Evolutionary conservation across 345 rosid genomes (phyloP).

Genomic region (Pistacia atlantica): DNA sequence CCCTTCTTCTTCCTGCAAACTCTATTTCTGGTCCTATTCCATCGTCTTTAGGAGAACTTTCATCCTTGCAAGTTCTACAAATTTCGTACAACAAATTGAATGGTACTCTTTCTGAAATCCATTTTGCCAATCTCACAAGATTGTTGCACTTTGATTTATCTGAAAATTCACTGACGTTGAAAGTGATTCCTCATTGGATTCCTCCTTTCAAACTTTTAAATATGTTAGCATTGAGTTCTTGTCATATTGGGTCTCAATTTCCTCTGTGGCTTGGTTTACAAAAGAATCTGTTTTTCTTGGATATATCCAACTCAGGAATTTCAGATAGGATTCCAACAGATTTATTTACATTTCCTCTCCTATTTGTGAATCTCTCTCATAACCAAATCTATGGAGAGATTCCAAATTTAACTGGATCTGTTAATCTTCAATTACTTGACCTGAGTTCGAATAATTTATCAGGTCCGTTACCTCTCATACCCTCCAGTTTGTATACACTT

Average conservation of each 20-base stretch:
- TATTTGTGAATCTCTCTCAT: slow-evolving; percentile 28
- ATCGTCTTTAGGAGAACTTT: not conserved
- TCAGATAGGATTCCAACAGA: no score
- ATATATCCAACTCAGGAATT: no score
- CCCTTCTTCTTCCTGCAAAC: not conserved
- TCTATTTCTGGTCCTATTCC: not conserved
- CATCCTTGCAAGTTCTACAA: not conserved
- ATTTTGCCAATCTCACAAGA: slow-evolving; percentile 31
- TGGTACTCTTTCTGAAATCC: slow-evolving; percentile 16
- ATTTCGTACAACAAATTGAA: not conserved
- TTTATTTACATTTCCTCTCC: no score
- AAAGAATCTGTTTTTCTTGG: no score
- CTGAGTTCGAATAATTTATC: slow-evolving; percentile 23
- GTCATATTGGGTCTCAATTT: no score
- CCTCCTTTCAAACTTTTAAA: no score
- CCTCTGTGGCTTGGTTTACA: no score
- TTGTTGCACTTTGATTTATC: slow-evolving; percentile 16
- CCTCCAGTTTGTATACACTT: not conserved
- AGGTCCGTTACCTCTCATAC: slow-evolving; percentile 19
- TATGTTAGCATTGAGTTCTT: no score
- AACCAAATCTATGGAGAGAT: slow-evolving; percentile 27
- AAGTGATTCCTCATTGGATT: no score
- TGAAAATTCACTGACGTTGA: no score
- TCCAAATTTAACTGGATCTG: not conserved
- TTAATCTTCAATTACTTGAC: slow-evolving; percentile 10